Conservation (phyloP, 129 eudicot species). For the Saussurea involucrata region DNA sequence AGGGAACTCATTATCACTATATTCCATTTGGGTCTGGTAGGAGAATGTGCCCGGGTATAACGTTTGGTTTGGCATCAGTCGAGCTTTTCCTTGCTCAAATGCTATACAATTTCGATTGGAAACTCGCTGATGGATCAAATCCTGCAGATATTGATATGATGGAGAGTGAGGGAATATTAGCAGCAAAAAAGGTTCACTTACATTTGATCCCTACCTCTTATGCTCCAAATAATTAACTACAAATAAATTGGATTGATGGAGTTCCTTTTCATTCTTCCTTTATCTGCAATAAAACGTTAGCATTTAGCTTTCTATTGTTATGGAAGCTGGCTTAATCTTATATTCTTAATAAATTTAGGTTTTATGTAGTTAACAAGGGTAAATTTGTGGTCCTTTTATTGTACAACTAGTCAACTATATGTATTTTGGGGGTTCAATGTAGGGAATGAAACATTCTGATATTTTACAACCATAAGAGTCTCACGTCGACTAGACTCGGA, state of each 20-base stretch:
- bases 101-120: slow-evolving; percentile 24
- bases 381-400: neutral
- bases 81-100: slow-evolving; percentile 11
- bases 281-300: neutral
- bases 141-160: neutral
- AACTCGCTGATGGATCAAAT: neutral
- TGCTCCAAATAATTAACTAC: neutral
- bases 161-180: neutral
- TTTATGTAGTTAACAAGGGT: neutral
- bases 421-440: neutral
- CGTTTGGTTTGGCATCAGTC: neutral
- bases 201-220: slow-evolving; percentile 7
- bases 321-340: neutral
- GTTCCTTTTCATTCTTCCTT: neutral
- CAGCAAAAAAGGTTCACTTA: slow-evolving; percentile 1
- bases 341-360: no score
- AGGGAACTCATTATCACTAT: slow-evolving; percentile 10
- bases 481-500: neutral
- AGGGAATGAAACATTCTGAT: neutral
- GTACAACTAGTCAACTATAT: neutral
- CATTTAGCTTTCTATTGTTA: no score
- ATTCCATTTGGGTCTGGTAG: slow-evolving; percentile 30
- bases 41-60: slow-evolving; percentile 18
- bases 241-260: neutral
- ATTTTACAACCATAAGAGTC: neutral